Evolutionary conservation across 257 asterid species (phyloP), one percentile per base, ranked within the genome.

Genomic region (Handroanthus guayacan): DNA sequence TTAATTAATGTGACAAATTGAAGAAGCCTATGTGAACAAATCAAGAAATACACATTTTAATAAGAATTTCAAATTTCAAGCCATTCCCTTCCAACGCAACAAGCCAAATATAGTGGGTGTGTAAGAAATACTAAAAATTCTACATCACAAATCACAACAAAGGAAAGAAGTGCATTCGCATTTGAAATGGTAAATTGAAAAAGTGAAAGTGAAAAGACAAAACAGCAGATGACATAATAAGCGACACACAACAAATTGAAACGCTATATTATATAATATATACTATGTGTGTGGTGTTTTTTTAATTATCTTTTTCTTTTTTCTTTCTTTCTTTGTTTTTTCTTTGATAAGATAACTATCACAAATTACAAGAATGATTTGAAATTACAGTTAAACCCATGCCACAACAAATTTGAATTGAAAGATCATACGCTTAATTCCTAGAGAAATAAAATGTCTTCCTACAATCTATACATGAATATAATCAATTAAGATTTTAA

Each of bases 211-310:
- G 75, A 68, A 75, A 36, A 48, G 84, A 80, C 89, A 77, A 80
- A 76, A 50, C 54, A 79, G 17, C 66, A 74, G 43, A 83, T 75
- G 90, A 73, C 85, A 86, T 44, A 51, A 76, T 34, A 79, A 75
- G 75, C 82, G 88, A 85, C 92, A 79, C 82, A 78, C 41, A 11
- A 74, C 18, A 75, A 79, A 54, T 67, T n/a, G 72, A 66, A 73
- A 66, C 60, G 47, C 44, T 20, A 69, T 39, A 56, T 63, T 44
- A 55, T 10, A 34, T 65, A 25, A 37, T 34, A 34, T 62, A 47
- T 18, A 78, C 31, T 61, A 58, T 51, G 75, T 45, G 34, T 62
- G 6, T 0, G 7, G 44, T 6, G 39, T 54, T 63, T 12, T 7
- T 48, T 7, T 11, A 47, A 13, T 2, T 13, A 52, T 14, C 11